Conservation (phyloP, 495 filamentous ascomycete species). For the Penicillium cinerascens region DNA sequence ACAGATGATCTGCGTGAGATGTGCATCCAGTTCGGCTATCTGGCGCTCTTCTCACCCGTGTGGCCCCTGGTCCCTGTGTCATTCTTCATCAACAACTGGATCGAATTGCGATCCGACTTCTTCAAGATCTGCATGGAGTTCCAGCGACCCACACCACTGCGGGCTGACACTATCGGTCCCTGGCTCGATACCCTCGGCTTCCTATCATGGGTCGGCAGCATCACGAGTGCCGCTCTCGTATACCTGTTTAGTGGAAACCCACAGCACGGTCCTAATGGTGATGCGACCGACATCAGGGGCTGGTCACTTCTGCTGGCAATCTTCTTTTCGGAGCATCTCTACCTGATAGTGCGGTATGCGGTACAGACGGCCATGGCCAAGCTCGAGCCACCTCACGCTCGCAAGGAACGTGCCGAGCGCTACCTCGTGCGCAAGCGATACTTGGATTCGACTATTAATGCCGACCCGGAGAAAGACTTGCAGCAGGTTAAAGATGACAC, state of each 20-base stretch:
- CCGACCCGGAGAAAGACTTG: slow-evolving; percentile 8
- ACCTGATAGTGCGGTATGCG: slow-evolving; percentile 65
- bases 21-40: slow-evolving; percentile 91
- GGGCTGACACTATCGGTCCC: slow-evolving; percentile 90
- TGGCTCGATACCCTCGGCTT: slow-evolving; percentile 89
- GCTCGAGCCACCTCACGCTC: slow-evolving; percentile 77
- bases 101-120: slow-evolving; percentile 90
- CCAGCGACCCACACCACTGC: slow-evolving; percentile 79
- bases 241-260: slow-evolving; percentile 75
- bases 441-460: slow-evolving; percentile 47
- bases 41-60: slow-evolving; percentile 88
- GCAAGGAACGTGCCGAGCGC: slow-evolving; percentile 73
- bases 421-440: slow-evolving; percentile 71
- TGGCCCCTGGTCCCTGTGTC: slow-evolving; percentile 89
- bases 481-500: slow-evolving; percentile 26
- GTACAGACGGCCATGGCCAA: slow-evolving; percentile 70
- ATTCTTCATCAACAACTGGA: slow-evolving; percentile 94
- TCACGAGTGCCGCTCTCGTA: slow-evolving; percentile 78
- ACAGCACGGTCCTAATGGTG: slow-evolving; percentile 52
- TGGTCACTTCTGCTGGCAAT: slow-evolving; percentile 84
- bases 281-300: slow-evolving; percentile 61
- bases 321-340: slow-evolving; percentile 83
- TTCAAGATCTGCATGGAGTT: slow-evolving; percentile 91
- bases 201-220: slow-evolving; percentile 84
- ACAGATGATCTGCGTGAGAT: slow-evolving; percentile 88